Base-by-base conservation (phyloP, 2,329 filamentous ascomycete species). In the Arachnopeziza araneosa region DNA sequence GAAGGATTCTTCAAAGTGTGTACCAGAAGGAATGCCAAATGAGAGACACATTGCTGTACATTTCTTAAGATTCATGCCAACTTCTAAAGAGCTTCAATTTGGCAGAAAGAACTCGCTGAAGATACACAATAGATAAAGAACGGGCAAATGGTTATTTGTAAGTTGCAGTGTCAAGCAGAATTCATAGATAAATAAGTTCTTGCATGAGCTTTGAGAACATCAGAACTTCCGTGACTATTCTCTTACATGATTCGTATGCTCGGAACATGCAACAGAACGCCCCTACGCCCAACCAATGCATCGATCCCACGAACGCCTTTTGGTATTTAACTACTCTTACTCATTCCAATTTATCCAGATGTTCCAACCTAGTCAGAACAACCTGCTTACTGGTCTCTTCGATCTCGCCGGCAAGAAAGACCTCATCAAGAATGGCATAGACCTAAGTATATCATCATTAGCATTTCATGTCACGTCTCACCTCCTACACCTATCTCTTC, bases 371-470 rank as follows among this genome's bases (percentile, higher is more conserved):
- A 57, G 95, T 98, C 71, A 99, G 78, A 21, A 99, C 95, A 32
- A 98, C 95, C 77, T 98, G 93, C 77, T 98, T 99, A 74, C 91
- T 96, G 64, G 93, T 98, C 83, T 99, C 95, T 77, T 99, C 92
- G 63, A 99, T 96, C 81, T 99, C 95, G 21, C 95, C 95, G 0
- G 95, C 95, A 63, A 99, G 78, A 75, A 99, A 99, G 22, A 99
- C 95, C 79, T 99, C 95, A 73, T 99, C 95, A 26, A 99, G 85
- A 65, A 99, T 99, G 54, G 95, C 95, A 76, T 99, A 99, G 66
- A 99, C 93, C 85, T 88, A 30, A 30, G 9, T 30, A 30, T 30
- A 5, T 30, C 26, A 67, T 55, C 62, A 49, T 52, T n/a, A 32
- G 19, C 53, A 19, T 60, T 21, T 57, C 24, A n/a, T n/a, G n/a